Base-by-base conservation (phyloP, 2,329 filamentous ascomycete genomes). In the Trichophyton schoenleinii region DNA sequence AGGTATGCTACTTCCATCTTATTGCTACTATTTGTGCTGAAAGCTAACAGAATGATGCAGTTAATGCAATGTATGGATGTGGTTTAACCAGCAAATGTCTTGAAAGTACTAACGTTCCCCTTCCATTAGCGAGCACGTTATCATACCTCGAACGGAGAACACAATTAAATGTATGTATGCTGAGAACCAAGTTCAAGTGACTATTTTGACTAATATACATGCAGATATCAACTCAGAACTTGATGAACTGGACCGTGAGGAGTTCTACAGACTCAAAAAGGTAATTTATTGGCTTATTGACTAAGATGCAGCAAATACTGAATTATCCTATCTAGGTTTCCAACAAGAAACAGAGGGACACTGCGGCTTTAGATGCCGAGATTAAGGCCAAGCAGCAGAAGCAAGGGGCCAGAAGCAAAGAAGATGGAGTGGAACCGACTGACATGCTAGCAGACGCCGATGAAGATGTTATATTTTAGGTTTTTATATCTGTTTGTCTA, bases 241-340 rank as follows among this genome's bases (percentile, higher is more conserved):
- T 15, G 94, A 99, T 72, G 94, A 99, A 77, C 81, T 99, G 58
- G 95, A 97, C 76, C 85, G 94, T 79, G 94, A 97, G 74, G 94
- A 99, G 73, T 99, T 99, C 74, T 99, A 96, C 77, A 83, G 94
- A 66, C 77, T 99, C 71, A 99, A 99, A 78, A 99, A 99, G 80
- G 81, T 72, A 68, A 61, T 31, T 18, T 31, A 34, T 38, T 11
- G 36, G 38, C 4, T 20, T 36, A 18, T 15, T 52, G 49, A 18
- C 60, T 8, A 31, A 25, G 20, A 38, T 38, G 8, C 18, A 59
- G 22, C 42, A 15, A 11, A 49, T 36, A 5, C 20, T 18, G 53
- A 38, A 42, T 25, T 20, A 58, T 42, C 1, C 11, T 34, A 48
- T 28, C 36, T 55, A 74, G 73, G 88, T 92, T 41, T 88, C 89